Evolutionary conservation across 2,329 filamentous ascomycete species (phyloP), one percentile per base, ranked within the genome.

Genomic region (Ascochyta fabae): DNA sequence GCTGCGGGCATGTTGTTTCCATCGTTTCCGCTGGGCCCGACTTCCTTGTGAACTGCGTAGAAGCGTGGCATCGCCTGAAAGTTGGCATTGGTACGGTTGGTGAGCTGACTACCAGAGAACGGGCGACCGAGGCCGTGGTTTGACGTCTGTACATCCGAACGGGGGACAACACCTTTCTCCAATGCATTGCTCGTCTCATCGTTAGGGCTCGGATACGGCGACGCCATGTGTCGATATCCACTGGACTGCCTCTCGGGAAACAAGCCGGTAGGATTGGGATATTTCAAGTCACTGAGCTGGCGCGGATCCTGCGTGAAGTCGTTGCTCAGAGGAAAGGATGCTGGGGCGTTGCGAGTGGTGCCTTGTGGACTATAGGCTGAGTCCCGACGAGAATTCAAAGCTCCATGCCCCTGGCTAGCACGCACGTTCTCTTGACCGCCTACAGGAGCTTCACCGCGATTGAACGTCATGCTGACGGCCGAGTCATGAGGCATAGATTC

Each of bases 401-500:
- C 44, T 19, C 56, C 31, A 23, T 53, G 56, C 15, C 38, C 53
- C 23, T 60, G 66, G 15, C 45, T 33, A 31, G 63, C 59, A 3
- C 64, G 67, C 27, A 61, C 16, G 38, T 74, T 74, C 49, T 74
- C 73, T 38, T 71, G 65, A 36, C 52, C 57, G 12, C 53, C 53
- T 13, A 45, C 26, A 19, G 40, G 31, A 10, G 58, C 49, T 23
- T 64, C 59, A 42, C 24, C 57, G 13, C 55, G 59, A 31, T 59
- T 62, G 54, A 72, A 69, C 0, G 60, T 59, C 62, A 73, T 66
- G 43, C 63, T 64, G 41, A 70, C 40, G 3, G 60, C 67, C 39
- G 73, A 71, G 42, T 75, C 71, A 7, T 68, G 66, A 26, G 64
- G 66, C 10, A 62, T 59, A 19, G 65, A 66, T 15, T 47, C 57